phyloP scores from a whole-genome alignment of 1,284 basidiomycete genomes.

The Papiliotrema terrestris region DNA sequence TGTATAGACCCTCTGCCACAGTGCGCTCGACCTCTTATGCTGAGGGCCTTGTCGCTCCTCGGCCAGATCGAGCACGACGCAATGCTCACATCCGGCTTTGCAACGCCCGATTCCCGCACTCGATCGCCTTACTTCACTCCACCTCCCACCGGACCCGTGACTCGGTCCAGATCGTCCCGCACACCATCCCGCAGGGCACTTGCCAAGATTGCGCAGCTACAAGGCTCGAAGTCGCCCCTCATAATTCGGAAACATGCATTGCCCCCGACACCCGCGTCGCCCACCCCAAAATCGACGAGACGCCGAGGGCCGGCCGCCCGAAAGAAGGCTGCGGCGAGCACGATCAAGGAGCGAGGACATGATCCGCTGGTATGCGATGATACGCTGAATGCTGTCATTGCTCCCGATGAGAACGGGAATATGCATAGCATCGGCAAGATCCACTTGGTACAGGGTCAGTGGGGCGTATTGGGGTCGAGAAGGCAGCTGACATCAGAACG shows the following conservation, averaged over 20 bases:
- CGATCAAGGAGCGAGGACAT: too few species aligned
- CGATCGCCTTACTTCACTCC: slow-evolving; percentile 2
- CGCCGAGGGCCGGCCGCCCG: too few species aligned
- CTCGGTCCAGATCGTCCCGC: not conserved
- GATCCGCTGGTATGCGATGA: not conserved
- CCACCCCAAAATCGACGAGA: too few species aligned
- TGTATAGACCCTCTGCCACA: too few species aligned
- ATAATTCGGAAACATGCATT: too few species aligned
- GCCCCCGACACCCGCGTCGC: too few species aligned
- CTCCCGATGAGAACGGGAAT: slow-evolving; percentile 11
- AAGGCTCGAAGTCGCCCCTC: too few species aligned
- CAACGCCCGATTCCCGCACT: not conserved
- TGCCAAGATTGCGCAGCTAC: too few species aligned
- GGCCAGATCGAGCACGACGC: not conserved
- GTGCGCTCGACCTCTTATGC: too few species aligned
- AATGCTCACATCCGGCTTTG: not conserved
- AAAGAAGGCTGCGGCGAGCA: too few species aligned
- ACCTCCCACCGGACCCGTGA: not conserved
- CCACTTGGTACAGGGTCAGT: slow-evolving; percentile 24
- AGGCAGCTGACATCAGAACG: slow-evolving; percentile 12
- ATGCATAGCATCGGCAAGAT: slow-evolving; percentile 21
- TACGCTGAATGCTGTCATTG: not conserved
- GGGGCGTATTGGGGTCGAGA: not conserved
- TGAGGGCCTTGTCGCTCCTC: not conserved
- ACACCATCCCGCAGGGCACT: not conserved